phyloP scores from a whole-genome alignment of 2,329 filamentous ascomycete genomes.

The Aspergillus cejpii region DNA sequence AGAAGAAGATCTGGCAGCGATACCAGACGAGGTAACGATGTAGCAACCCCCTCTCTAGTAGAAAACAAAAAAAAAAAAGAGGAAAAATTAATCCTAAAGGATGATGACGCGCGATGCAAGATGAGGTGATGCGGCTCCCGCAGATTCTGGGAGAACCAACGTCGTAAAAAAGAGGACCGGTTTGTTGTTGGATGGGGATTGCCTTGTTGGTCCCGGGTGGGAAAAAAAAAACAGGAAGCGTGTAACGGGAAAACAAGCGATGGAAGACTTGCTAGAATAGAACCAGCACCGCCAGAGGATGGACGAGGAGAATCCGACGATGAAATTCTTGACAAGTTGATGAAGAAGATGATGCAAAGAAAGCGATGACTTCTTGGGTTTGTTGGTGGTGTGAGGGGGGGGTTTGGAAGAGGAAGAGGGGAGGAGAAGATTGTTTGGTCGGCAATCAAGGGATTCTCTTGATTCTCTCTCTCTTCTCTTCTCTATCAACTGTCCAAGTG shows the following conservation, averaged over 20 bases:
- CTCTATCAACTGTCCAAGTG: too few species aligned
- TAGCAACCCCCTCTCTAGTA: constrained; percentile 12
- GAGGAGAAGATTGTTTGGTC: constrained; percentile 8
- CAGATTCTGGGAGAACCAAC: constrained; percentile 7
- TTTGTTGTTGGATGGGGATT: not conserved
- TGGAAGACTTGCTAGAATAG: not conserved
- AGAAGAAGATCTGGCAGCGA: constrained; percentile 20
- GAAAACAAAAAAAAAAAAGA: too few species aligned
- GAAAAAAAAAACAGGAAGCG: constrained; percentile 1
- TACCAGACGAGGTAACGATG: constrained; percentile 20
- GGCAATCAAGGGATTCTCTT: constrained; percentile 18
- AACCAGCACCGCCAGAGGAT: not conserved
- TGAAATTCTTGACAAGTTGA: not conserved
- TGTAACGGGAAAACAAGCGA: constrained; percentile 2
- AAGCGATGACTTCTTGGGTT: not conserved
- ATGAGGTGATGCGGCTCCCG: constrained; percentile 17
- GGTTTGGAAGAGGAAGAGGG: constrained; percentile 5
- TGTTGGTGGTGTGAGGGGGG: constrained; percentile 6
- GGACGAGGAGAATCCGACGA: not conserved
- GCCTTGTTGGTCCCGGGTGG: constrained; percentile 5
- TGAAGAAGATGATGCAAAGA: not conserved
- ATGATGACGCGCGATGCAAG: constrained; percentile 14
- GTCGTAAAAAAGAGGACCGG: constrained; percentile 3
- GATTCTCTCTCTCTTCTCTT: not conserved
- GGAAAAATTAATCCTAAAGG: constrained; percentile 1